phyloP scores from a whole-genome alignment of 495 filamentous ascomycete genomes.

The Aspergillus carlsbadensis region DNA sequence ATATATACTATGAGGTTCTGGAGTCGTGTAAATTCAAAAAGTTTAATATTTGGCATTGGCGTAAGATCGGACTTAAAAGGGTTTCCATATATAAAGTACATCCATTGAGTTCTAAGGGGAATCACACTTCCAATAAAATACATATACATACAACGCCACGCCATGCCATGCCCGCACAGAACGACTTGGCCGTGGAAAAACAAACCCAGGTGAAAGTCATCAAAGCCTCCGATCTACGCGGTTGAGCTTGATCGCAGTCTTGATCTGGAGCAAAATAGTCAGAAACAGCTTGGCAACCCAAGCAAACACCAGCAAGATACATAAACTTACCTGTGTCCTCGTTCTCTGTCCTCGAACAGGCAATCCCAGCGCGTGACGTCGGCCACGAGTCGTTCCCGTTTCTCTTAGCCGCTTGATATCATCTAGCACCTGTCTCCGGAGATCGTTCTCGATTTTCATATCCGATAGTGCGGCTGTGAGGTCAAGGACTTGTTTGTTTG shows the following conservation, averaged over 20 bases:
- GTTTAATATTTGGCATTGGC: conserved; percentile 22
- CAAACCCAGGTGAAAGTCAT: conserved; percentile 16
- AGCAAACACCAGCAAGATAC: not conserved
- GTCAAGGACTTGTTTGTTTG: conserved; percentile 68
- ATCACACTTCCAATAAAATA: conserved; percentile 12
- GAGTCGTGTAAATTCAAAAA: conserved; percentile 38
- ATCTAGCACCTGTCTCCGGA: conserved; percentile 70
- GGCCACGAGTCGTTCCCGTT: conserved; percentile 87
- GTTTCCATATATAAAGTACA: conserved; percentile 35
- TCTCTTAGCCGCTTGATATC: conserved; percentile 86
- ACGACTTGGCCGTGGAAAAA: conserved; percentile 27
- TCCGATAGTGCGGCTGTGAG: conserved; percentile 81
- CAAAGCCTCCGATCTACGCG: conserved; percentile 61
- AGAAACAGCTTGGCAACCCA: not conserved
- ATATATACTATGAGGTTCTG: conserved; percentile 36
- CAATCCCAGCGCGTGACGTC: conserved; percentile 84
- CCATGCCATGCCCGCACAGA: conserved; percentile 39
- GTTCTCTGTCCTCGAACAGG: conserved; percentile 88
- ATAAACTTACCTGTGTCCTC: conserved; percentile 65
- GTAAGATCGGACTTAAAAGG: not conserved
- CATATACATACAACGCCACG: conserved; percentile 43
- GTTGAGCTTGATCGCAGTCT: conserved; percentile 78
- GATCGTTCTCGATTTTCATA: conserved; percentile 93
- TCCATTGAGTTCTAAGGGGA: conserved; percentile 8
- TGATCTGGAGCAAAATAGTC: conserved; percentile 50